Conservation (phyloP, 345 rosid species). For the Arabis alpina region DNA sequence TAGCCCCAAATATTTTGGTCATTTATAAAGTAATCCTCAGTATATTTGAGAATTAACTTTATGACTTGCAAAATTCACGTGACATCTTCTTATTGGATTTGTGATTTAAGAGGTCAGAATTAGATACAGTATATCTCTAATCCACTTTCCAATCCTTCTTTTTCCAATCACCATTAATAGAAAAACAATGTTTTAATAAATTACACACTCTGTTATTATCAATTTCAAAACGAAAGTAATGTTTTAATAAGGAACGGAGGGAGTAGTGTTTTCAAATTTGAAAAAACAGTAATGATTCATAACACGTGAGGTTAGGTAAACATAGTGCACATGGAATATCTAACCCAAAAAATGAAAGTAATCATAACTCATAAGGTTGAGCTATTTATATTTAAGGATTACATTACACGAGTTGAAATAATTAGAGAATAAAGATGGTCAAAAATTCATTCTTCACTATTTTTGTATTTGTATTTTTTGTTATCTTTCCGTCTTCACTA, state of each 20-base stretch:
- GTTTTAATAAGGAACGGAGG: no score
- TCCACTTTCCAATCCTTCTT: not conserved
- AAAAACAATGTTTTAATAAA: no score
- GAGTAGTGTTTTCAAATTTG: no score
- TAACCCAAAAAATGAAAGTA: no score
- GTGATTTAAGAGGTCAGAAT: not conserved
- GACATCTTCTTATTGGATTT: not conserved
- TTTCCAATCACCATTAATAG: not conserved
- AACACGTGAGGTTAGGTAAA: no score
- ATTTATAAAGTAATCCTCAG: not conserved
- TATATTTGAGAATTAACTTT: not conserved
- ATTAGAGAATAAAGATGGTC: slow-evolving; percentile 12
- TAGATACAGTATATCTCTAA: not conserved
- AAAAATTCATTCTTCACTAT: not conserved
- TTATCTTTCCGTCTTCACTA: slow-evolving; percentile 4
- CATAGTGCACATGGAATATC: no score
- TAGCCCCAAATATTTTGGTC: not conserved
- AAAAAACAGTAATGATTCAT: no score
- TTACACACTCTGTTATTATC: no score
- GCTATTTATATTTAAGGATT: no score
- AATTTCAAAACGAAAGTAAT: no score
- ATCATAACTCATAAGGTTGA: no score
- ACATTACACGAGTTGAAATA: no score
- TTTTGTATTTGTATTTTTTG: not conserved
- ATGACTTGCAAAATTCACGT: not conserved